Base-by-base conservation (phyloP, 1,284 basidiomycete genomes). In the Moniliella sp. region DNA sequence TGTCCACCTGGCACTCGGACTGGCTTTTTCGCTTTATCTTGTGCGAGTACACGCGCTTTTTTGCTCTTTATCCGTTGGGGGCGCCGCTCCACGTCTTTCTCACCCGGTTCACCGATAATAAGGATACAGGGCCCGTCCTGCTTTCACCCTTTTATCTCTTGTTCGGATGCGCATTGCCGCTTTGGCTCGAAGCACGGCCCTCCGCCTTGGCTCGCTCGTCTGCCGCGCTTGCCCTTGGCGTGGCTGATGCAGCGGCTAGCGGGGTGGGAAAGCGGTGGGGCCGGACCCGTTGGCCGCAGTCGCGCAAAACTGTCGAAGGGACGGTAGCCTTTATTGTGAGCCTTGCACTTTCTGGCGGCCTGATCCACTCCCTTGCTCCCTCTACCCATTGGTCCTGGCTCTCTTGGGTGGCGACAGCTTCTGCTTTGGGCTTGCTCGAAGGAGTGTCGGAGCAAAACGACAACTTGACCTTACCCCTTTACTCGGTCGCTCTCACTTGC, bases 111-210 rank as follows among this genome's bases (percentile, higher is more conserved):
- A 66, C 94, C 54, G 91, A 99, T 69, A 63, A 77, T 47, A 84
- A 86, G 65, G 91, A 99, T 61, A 72, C 75, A 29, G 91, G 91
- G 4, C 91, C 88, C 7, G 91, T 86, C 8, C 91, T 97, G 48
- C 21, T 99, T 40, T 84, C 80, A 51, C 91, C 97, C 62, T 94
- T 97, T 54, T 99, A 94, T 65, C 66, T 99, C 28, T 65, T 99
- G 33, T 83, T 82, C 0, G 91, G 91, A 0, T 94, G 86, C 62
- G 84, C 88, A 2, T 75, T 76, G 4, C 76, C 79, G 13, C 59
- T 97, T 15, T 99, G 91, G 91, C 69, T 97, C 33, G 91, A 97
- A n/a, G 79, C 45, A 1, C n/a, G n/a, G n/a, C 33, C 31, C n/a
- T 8, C 42, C 15, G 33, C 36, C 12, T 45, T 15, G 71, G 75